Evolutionary conservation across 169 alveolate species (phyloP).

Genomic region (Plasmodium relictum): DNA sequence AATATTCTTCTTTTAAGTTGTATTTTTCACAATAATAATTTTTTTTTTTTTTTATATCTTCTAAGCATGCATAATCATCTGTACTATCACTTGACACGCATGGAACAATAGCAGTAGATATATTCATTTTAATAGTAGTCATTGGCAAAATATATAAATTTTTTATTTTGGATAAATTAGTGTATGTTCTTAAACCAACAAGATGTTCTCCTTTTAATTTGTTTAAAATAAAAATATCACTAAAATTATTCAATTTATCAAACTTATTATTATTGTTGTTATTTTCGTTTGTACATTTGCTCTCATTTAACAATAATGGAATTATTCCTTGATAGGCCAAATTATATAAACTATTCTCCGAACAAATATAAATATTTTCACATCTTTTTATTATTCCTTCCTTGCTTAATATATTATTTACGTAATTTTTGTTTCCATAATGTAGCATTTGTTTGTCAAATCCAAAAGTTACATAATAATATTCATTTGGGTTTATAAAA

Average conservation of each 20-base stretch:
- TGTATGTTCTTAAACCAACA: slow-evolving; percentile 94
- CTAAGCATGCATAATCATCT: slow-evolving; percentile 98
- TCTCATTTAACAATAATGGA: slow-evolving; percentile 30
- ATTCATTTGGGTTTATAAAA: slow-evolving; percentile 97
- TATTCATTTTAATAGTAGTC: slow-evolving; percentile 97
- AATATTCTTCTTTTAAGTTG: slow-evolving; percentile 82
- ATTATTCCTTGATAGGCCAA: slow-evolving; percentile 96
- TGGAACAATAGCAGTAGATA: slow-evolving; percentile 98
- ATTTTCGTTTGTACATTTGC: not conserved
- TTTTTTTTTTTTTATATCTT: slow-evolving; percentile 93
- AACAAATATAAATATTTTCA: slow-evolving; percentile 82
- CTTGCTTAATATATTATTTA: slow-evolving; percentile 75
- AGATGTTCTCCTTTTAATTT: slow-evolving; percentile 92
- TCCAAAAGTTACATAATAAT: slow-evolving; percentile 88
- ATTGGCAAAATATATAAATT: slow-evolving; percentile 97
- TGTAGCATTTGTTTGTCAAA: slow-evolving; percentile 79
- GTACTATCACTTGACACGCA: slow-evolving; percentile 99
- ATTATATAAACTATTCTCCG: slow-evolving; percentile 87
- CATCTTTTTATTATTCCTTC: slow-evolving; percentile 78
- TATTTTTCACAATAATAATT: slow-evolving; percentile 86
- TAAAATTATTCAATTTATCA: slow-evolving; percentile 2
- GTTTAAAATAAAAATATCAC: slow-evolving; percentile 75
- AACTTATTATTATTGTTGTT: not conserved
- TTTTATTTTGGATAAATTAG: slow-evolving; percentile 94
- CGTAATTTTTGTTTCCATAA: slow-evolving; percentile 83